Evolutionary conservation across 306 rosid genomes (phyloP).

Genomic region (Vicia faba): DNA sequence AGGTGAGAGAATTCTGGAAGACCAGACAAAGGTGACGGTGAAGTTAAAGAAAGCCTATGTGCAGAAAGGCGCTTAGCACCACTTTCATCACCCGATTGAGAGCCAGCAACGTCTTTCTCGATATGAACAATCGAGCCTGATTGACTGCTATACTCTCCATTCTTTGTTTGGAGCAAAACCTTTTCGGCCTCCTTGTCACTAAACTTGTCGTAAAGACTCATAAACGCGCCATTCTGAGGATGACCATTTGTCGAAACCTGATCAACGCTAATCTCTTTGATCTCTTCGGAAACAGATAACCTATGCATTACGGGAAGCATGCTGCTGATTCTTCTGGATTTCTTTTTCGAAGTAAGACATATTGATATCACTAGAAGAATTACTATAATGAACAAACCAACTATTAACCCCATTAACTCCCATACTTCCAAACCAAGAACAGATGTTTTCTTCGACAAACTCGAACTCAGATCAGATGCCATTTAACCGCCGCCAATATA

Average conservation of each 20-base stretch:
- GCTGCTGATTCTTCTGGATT: slow-evolving; percentile 65
- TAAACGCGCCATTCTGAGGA: slow-evolving; percentile 44
- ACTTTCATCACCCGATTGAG: slow-evolving; percentile 71
- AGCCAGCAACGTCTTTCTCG: slow-evolving; percentile 62
- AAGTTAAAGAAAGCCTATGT: slow-evolving; percentile 51
- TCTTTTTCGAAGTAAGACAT: slow-evolving; percentile 76
- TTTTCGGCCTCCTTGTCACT: slow-evolving; percentile 69
- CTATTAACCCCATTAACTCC: slow-evolving; percentile 74
- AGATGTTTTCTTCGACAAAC: slow-evolving; percentile 68
- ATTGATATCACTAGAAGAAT: slow-evolving; percentile 73
- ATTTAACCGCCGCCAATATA: slow-evolving; percentile 46
- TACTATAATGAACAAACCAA: slow-evolving; percentile 65
- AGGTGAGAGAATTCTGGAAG: slow-evolving; percentile 91
- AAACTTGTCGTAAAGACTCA: slow-evolving; percentile 59
- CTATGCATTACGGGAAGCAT: slow-evolving; percentile 62
- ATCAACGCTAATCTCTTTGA: slow-evolving; percentile 85
- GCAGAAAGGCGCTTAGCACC: slow-evolving; percentile 49
- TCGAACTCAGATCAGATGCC: slow-evolving; percentile 72
- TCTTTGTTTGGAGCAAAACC: slow-evolving; percentile 58
- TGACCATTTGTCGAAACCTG: slow-evolving; percentile 61
- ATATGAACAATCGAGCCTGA: slow-evolving; percentile 68
- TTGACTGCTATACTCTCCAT: slow-evolving; percentile 69
- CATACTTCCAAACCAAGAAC: slow-evolving; percentile 78
- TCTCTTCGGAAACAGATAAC: slow-evolving; percentile 74
- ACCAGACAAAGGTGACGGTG: slow-evolving; percentile 78